phyloP scores from a whole-genome alignment of 2,329 filamentous ascomycete species.

The Chaetomiaceae sp. region DNA sequence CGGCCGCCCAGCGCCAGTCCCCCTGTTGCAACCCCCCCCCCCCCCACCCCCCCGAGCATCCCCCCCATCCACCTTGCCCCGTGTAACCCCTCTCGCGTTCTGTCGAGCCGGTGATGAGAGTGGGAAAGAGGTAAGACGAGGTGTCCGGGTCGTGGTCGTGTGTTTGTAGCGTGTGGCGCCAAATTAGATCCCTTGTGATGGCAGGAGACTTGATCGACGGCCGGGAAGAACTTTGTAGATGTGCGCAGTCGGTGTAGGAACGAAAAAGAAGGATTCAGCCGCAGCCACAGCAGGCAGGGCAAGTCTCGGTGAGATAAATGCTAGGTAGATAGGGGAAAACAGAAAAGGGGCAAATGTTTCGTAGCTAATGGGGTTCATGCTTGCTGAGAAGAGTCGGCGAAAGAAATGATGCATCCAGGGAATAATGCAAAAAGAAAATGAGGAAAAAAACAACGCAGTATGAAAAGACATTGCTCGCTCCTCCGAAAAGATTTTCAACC shows the following conservation, averaged over 20 bases:
- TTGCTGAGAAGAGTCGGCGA: constrained; percentile 11
- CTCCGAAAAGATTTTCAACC: not conserved
- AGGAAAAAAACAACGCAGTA: not conserved
- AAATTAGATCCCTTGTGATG: no score
- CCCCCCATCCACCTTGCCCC: not conserved
- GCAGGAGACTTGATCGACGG: no score
- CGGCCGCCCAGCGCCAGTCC: no score
- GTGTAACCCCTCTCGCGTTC: not conserved
- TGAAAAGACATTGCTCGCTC: constrained; percentile 2
- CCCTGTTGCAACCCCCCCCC: no score
- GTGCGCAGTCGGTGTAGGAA: no score
- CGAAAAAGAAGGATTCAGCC: no score
- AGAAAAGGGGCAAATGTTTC: constrained; percentile 3
- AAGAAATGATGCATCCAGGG: constrained; percentile 6
- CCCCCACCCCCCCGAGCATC: not conserved
- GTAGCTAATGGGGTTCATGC: constrained; percentile 12
- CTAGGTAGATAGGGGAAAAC: not conserved
- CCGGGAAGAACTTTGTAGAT: not conserved
- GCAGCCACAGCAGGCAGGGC: no score
- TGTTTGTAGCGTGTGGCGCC: not conserved
- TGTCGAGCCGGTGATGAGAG: not conserved
- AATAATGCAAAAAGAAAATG: constrained; percentile 7
- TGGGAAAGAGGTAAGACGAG: not conserved
- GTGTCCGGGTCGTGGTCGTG: constrained; percentile 7
- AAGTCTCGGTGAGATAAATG: no score